Conservation (phyloP, 1,284 basidiomycete species). For the Microbotryum silenes-acaulis region DNA sequence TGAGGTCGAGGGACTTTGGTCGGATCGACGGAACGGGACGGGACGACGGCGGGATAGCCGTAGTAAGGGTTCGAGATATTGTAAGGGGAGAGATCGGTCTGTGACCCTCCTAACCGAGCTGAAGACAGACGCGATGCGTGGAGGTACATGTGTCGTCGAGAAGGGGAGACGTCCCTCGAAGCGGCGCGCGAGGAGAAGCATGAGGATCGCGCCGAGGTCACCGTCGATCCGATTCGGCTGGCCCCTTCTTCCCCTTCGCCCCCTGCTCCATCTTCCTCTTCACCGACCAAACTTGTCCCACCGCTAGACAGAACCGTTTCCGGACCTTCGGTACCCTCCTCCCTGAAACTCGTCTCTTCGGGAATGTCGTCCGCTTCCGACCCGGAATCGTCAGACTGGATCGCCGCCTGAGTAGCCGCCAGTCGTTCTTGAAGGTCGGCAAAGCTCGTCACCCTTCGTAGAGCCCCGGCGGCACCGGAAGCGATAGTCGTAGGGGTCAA, state of each 20-base stretch:
- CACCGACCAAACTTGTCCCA: background rate
- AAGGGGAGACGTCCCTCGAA: conserved; percentile 8
- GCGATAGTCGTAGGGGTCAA: background rate
- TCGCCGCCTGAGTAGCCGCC: conserved; percentile 21
- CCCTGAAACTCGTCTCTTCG: background rate
- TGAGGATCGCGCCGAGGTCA: conserved; percentile 16
- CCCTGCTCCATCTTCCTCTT: background rate
- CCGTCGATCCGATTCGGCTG: conserved; percentile 2
- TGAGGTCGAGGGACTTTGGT: conserved; percentile 25
- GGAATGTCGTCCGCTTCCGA: background rate
- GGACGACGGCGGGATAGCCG: conserved; percentile 60
- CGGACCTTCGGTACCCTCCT: background rate
- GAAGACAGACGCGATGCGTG: no score
- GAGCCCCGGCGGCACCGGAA: background rate
- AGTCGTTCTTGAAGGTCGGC: conserved; percentile 26
- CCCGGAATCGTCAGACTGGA: conserved; percentile 10
- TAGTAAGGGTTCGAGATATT: conserved; percentile 63
- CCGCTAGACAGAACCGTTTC: no score
- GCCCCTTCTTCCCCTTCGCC: background rate
- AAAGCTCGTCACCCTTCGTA: conserved; percentile 23
- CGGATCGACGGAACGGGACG: conserved; percentile 34
- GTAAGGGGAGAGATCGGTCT: conserved; percentile 36
- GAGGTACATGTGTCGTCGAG: background rate
- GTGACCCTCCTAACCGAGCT: no score
- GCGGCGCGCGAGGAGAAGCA: conserved; percentile 14